Evolutionary conservation across 805 yeast species (phyloP).

Genomic region (Saturnispora dispora): DNA sequence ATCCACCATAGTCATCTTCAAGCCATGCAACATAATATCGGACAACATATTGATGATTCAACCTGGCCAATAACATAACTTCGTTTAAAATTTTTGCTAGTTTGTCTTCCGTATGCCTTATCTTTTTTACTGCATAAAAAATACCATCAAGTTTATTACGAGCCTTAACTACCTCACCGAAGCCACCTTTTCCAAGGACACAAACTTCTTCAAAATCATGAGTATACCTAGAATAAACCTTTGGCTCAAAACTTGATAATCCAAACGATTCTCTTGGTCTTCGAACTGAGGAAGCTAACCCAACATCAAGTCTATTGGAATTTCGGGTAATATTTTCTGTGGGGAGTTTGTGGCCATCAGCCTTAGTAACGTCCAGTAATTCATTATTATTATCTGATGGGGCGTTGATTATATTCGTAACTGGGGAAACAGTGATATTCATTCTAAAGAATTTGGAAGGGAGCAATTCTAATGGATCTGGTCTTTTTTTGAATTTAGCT

Average conservation of each 20-base stretch:
- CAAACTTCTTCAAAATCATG: slow-evolving; percentile 95
- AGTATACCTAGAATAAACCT: slow-evolving; percentile 59
- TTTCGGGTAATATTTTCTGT: background rate
- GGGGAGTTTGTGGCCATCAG: background rate
- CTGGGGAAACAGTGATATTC: slow-evolving; percentile 37
- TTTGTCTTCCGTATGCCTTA: slow-evolving; percentile 72
- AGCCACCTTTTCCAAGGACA: slow-evolving; percentile 87
- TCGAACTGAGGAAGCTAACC: background rate
- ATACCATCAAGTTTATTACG: slow-evolving; percentile 90
- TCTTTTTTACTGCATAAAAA: slow-evolving; percentile 88
- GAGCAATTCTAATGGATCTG: slow-evolving; percentile 75
- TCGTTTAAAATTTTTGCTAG: slow-evolving; percentile 78
- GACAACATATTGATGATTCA: slow-evolving; percentile 93
- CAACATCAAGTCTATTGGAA: background rate
- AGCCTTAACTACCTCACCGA: slow-evolving; percentile 97
- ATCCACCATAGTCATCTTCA: slow-evolving; percentile 47
- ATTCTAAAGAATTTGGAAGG: slow-evolving; percentile 78
- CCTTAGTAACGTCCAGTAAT: background rate
- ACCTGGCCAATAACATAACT: slow-evolving; percentile 81
- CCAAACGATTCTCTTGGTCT: slow-evolving; percentile 26
- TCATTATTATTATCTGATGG: background rate
- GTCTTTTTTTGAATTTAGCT: slow-evolving; percentile 56
- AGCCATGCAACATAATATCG: slow-evolving; percentile 97
- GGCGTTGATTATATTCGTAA: slow-evolving; percentile 11
- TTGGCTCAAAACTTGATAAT: slow-evolving; percentile 14